Base-by-base conservation (phyloP, 495 filamentous ascomycete species). In the Oidiodendron maius region DNA sequence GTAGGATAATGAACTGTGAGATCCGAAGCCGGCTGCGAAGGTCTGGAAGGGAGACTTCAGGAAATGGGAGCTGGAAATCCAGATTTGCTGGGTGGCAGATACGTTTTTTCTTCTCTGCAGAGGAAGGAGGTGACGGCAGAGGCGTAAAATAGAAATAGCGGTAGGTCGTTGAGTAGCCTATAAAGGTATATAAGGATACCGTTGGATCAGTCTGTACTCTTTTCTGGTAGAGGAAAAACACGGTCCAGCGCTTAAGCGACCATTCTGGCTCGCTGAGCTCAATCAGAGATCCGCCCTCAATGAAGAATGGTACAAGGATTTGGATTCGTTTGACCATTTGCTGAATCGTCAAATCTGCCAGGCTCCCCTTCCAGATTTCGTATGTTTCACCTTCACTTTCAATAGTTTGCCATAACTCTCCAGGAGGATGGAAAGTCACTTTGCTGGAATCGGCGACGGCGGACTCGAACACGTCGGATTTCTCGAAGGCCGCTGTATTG, bases 1-100 rank as follows among this genome's bases (percentile, higher is more conserved):
- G 94, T 8, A 99, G 80, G 55, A 99, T 83, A 18, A 97, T 59
- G 70, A 97, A 96, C 64, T 99, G 93, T 2, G 91, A 91, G 52
- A 99, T 93, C 17, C 93, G 77, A 34, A 84, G 74, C 11, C 93
- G 83, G 55, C 81, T 68, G 56, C 28, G 68, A 61, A 37, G 72
- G 64, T 45, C 34, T 11, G 57, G 44, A 28, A 44, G 66, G 55
- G 56, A 71, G 53, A 43, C 48, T 55, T 50, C 68, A 53, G n/a
- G 66, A 49, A 35, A 59, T 50, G 21, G 76, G 68, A 78, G 70
- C 23, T 66, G 51, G 40, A 70, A 69, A 49, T 71, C 61, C 18
- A 64, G 64, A 20, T 64, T 50, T 3, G 56, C 48, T 35, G 62
- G 61, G 40, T 48, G 64, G 47, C 57, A 72, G 47, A 63, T 65